These are phyloP conservation scores for Vitis labrusca DNA, from an alignment of 164 flowering plant species.

Conservation along the genomic window DNA sequence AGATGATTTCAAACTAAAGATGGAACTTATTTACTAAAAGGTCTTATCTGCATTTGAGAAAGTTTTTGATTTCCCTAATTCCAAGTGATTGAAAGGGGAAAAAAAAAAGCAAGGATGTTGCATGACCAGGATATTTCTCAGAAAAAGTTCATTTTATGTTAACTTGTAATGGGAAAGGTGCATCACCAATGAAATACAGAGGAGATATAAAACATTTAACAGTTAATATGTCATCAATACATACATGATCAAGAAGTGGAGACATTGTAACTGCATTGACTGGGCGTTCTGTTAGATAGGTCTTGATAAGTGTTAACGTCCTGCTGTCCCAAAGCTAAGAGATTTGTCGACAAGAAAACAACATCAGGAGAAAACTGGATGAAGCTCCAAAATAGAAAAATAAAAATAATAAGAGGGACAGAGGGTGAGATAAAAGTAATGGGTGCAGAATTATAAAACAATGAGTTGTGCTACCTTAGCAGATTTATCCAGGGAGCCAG, in stretches of 20 bases:
- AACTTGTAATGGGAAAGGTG: neutral
- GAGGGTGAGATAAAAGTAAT: neutral
- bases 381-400: neutral
- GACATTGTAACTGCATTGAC: slow-evolving; percentile 95
- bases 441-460: neutral
- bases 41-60: too few species aligned
- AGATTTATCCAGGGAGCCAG: slow-evolving; percentile 89
- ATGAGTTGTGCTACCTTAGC: slow-evolving; percentile 56
- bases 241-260: slow-evolving; percentile 90
- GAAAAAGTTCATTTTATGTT: neutral
- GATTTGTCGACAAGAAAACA: slow-evolving; percentile 11
- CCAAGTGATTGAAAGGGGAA: neutral
- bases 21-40: too few species aligned
- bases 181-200: neutral
- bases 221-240: slow-evolving; percentile 9
- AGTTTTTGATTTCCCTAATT: too few species aligned
- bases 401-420: neutral
- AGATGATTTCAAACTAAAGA: too few species aligned
- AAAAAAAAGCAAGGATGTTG: neutral
- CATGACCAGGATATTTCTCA: neutral
- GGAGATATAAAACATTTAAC: neutral
- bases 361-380: neutral
- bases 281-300: slow-evolving; percentile 83
- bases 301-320: slow-evolving; percentile 78
- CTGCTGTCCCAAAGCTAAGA: slow-evolving; percentile 90